Evolutionary conservation across 805 yeast genomes (phyloP).

Genomic region (Wickerhamiella brachini): DNA sequence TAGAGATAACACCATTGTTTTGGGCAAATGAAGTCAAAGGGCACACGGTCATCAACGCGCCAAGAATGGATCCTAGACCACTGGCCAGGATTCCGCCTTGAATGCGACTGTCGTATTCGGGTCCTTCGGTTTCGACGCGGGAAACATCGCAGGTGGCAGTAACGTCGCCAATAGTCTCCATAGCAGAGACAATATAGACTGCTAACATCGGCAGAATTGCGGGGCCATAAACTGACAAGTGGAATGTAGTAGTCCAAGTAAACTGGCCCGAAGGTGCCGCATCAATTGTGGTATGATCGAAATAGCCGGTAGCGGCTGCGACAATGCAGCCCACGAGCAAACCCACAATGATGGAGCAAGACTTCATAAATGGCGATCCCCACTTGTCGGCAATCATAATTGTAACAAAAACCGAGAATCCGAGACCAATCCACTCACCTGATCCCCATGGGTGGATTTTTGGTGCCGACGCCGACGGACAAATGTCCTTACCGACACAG

Average conservation of each 20-base stretch:
- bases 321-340: constrained; percentile 79
- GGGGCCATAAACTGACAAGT: constrained; percentile 65
- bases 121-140: constrained; percentile 71
- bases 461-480: constrained; percentile 38
- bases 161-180: constrained; percentile 92
- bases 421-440: constrained; percentile 75
- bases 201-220: constrained; percentile 76
- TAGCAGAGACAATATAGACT: constrained; percentile 65
- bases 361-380: constrained; percentile 90
- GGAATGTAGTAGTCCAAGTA: constrained; percentile 79
- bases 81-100: constrained; percentile 91
- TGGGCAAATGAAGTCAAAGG: constrained; percentile 90
- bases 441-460: constrained; percentile 66
- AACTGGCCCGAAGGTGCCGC: constrained; percentile 73
- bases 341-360: constrained; percentile 84
- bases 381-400: constrained; percentile 69
- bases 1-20: constrained; percentile 85
- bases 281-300: constrained; percentile 42
- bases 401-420: constrained; percentile 63
- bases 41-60: constrained; percentile 68
- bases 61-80: constrained; percentile 64
- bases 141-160: constrained; percentile 92
- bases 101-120: constrained; percentile 63
- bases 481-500: constrained; percentile 19
- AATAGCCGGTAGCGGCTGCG: constrained; percentile 83